phyloP scores from a whole-genome alignment of 805 yeast species.

The Candida chauliodis region DNA sequence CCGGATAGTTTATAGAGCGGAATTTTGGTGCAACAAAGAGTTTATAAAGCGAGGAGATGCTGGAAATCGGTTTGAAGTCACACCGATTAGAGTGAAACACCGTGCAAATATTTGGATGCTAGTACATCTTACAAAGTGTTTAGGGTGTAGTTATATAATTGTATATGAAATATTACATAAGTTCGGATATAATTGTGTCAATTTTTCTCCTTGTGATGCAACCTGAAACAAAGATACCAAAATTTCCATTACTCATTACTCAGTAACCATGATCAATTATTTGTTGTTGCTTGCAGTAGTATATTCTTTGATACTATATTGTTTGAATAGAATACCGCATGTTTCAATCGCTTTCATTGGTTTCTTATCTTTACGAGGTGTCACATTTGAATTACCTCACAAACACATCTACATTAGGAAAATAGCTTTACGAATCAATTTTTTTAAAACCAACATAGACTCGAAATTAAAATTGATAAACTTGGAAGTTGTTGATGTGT shows the following conservation, averaged over 20 bases:
- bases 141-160: no score
- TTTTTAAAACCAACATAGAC: constrained; percentile 16
- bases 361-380: constrained; percentile 25
- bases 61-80: no score
- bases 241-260: no score
- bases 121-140: no score
- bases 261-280: neutral
- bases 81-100: no score
- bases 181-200: neutral
- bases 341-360: constrained; percentile 26
- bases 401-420: constrained; percentile 16
- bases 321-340: constrained; percentile 25
- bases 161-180: no score
- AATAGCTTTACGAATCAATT: constrained; percentile 20
- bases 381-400: constrained; percentile 17
- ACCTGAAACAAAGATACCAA: neutral
- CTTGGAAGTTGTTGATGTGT: constrained; percentile 22
- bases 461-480: constrained; percentile 25
- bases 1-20: no score
- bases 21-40: no score
- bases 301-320: constrained; percentile 2
- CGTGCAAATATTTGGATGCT: no score
- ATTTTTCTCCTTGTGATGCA: neutral
- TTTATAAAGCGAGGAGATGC: no score
- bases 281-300: neutral